Base-by-base conservation (phyloP, 805 yeast species). In the Ogataea ganodermae region DNA sequence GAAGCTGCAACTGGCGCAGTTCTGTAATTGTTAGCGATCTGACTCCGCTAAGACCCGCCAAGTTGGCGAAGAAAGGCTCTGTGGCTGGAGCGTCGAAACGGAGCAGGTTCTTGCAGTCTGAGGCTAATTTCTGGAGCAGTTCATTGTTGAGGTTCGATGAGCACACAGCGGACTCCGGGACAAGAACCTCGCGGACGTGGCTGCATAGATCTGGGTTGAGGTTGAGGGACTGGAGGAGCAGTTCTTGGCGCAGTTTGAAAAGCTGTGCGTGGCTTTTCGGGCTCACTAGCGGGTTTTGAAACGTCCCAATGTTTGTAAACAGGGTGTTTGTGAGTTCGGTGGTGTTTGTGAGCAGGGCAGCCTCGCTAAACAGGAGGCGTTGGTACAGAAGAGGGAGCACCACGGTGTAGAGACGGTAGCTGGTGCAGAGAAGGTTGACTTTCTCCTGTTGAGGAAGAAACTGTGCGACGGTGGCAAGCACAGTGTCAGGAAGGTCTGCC, bases 361-460 rank as follows among this genome's bases (percentile, higher is more conserved):
- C 52, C 40, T 57, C 58, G 13, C 71, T 60, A 27, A 79, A 62
- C 18, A 67, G 55, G 9, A 79, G 52, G 5, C 53, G 67, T 21
- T 49, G 53, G 57, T 77, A 76, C 8, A 79, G 57, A n/a, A 55
- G 50, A 3, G 66, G 62, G 10, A 61, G 45, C 1, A 69, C 69
- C 10, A 67, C 24, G 1, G 50, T 26, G 24, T 72, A 66, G n/a
- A 68, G 52, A 7, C 51, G 51, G 48, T 63, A 68, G 48, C 58
- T 67, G 2, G 70, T 59, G 31, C 53, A 57, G 2, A 70, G 55
- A n/a, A 76, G 49, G 21, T 58, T 58, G 4, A 67, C 26, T 41
- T 71, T 63, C 17, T 65, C 68, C 46, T 71, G 67, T 50, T 76
- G 81, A 6, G 75, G 72, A 13, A 76, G 53, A 44, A 50, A 68